Percentiles rank a stretch among this genome's conserved stretches.
phyloP scores from a whole-genome alignment of 2,329 filamentous ascomycete species.

The Botrytis fragariae region DNA sequence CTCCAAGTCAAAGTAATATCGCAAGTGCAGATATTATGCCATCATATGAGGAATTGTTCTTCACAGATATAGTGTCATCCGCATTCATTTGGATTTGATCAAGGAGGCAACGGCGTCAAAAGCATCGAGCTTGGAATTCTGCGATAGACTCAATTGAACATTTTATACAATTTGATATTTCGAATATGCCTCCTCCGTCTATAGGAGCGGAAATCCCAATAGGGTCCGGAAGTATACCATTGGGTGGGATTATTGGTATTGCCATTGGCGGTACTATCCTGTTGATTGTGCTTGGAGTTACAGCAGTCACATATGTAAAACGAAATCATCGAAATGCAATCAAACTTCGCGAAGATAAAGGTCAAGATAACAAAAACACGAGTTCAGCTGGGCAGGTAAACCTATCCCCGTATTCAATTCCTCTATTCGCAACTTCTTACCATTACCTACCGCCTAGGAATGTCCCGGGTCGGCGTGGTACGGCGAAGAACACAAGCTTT shows the following conservation, averaged over 20 bases:
- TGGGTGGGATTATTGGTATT: slow-evolving; percentile 13
- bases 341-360: neutral
- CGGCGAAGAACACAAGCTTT: slow-evolving; percentile 1
- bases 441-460: slow-evolving; percentile 4
- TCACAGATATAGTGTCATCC: neutral
- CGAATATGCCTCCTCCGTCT: slow-evolving; percentile 10
- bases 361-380: neutral
- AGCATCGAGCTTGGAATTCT: neutral
- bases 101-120: neutral
- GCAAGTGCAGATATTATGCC: slow-evolving; percentile 12
- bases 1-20: neutral
- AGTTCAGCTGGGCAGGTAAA: neutral
- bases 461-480: neutral
- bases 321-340: neutral
- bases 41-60: neutral
- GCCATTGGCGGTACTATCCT: neutral
- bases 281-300: neutral
- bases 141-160: neutral
- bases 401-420: neutral
- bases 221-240: neutral
- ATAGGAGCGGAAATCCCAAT: slow-evolving; percentile 6
- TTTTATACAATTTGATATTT: neutral
- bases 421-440: slow-evolving; percentile 7
- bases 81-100: neutral
- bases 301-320: neutral